Evolutionary conservation across 208 protist species (phyloP).

Genomic region (Leishmania mexicana): DNA sequence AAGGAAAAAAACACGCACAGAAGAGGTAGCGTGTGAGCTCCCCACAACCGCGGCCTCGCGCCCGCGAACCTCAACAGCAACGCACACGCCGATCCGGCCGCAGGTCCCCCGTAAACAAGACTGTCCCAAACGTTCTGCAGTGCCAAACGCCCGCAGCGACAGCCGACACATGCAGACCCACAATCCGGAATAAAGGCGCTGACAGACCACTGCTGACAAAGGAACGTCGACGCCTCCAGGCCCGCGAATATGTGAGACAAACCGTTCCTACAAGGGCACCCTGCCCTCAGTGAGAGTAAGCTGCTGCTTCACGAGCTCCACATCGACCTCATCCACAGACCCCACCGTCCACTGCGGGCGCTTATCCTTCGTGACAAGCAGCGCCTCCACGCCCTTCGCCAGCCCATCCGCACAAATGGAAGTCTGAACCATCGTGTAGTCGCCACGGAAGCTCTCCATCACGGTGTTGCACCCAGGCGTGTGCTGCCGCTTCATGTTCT

Average conservation of each 20-base stretch:
- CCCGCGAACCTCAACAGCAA: too few relatives aligned
- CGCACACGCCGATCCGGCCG: too few relatives aligned
- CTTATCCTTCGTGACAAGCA: slow-evolving; percentile 45
- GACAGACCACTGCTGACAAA: too few relatives aligned
- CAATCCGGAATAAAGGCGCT: too few relatives aligned
- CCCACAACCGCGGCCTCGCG: too few relatives aligned
- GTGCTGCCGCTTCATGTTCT: slow-evolving; percentile 40
- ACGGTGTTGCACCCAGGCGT: slow-evolving; percentile 5
- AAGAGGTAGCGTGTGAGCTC: neutral
- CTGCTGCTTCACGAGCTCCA: slow-evolving; percentile 7
- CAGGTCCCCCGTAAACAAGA: too few relatives aligned
- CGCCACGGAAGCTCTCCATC: slow-evolving; percentile 22
- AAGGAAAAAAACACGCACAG: neutral
- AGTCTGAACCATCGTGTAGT: slow-evolving; percentile 37
- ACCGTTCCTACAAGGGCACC: too few relatives aligned
- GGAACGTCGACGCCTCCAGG: too few relatives aligned
- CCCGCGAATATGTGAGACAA: too few relatives aligned
- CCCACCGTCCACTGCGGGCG: slow-evolving; percentile 45
- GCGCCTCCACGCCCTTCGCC: slow-evolving; percentile 42
- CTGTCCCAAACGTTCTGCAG: too few relatives aligned
- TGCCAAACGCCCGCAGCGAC: too few relatives aligned
- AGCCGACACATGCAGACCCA: too few relatives aligned
- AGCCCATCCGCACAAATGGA: slow-evolving; percentile 32
- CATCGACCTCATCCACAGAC: slow-evolving; percentile 39
- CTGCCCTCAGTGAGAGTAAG: neutral